A percentile compares a stretch with the other conserved stretches of the same genome.
These are phyloP conservation scores for Pichia sp. DNA, from an alignment of 1,139 yeast species.

Conservation along the genomic window DNA sequence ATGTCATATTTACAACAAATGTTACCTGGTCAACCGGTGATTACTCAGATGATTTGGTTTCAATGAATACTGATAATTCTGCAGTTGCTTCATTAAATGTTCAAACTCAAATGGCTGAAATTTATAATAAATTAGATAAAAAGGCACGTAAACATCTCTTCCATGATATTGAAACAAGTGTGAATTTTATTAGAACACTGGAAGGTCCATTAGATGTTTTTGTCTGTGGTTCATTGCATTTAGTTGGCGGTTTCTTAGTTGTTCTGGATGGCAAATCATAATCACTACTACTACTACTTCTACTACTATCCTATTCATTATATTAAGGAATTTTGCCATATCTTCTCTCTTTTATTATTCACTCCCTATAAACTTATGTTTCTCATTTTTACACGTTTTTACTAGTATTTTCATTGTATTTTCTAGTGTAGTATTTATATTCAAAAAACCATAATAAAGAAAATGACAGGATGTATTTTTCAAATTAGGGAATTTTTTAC, in stretches of 20 bases:
- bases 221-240: slow-evolving; percentile 89
- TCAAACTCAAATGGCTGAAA: slow-evolving; percentile 67
- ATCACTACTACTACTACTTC: not conserved
- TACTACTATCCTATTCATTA: not conserved
- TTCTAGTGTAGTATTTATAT: not conserved
- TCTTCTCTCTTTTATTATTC: not conserved
- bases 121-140: slow-evolving; percentile 57
- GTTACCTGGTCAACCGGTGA: slow-evolving; percentile 82
- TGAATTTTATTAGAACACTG: slow-evolving; percentile 44
- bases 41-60: slow-evolving; percentile 76
- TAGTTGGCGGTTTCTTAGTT: slow-evolving; percentile 89
- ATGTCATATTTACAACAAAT: slow-evolving; percentile 83
- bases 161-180: slow-evolving; percentile 71
- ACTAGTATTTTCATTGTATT: not conserved
- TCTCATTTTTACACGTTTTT: not conserved
- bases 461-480: not conserved
- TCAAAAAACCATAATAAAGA: not conserved
- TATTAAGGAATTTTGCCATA: not conserved
- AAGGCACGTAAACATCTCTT: slow-evolving; percentile 46
- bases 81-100: slow-evolving; percentile 71
- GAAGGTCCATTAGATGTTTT: slow-evolving; percentile 59
- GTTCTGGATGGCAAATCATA: slow-evolving; percentile 51
- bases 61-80: slow-evolving; percentile 74
- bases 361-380: not conserved
- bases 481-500: not conserved